Base-by-base conservation (phyloP, 2,329 filamentous ascomycete species). In the Fusarium sp. region DNA sequence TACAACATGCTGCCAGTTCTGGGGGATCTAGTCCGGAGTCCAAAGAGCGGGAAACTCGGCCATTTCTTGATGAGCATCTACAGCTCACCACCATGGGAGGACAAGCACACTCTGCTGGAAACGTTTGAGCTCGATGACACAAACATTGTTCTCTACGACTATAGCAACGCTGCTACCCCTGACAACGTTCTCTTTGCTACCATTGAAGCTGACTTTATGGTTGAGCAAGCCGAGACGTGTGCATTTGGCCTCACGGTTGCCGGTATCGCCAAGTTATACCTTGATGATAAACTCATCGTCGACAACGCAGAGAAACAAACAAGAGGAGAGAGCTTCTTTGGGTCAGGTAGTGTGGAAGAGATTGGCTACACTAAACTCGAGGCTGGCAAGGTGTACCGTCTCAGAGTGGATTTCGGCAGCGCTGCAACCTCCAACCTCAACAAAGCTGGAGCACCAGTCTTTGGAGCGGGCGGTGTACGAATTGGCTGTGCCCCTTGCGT, bases 241-340 rank as follows among this genome's bases (percentile, higher is more conserved):
- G 90, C 93, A 77, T 88, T 94, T 65, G 89, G 91, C n/a, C 84
- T 92, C 27, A 89, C 90, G 5, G 91, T 93, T 11, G 88, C 88
- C 50, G 92, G 92, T 22, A 91, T 90, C 1, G 91, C 90, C 20
- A 90, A 89, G 73, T 84, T 93, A 10, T 91, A 88, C 73, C 86
- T 93, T 63, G 88, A 93, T 70, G 90, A 85, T 68, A 83, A 90
- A 68, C 82, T 92, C 4, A 84, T 93, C 27, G 87, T 93, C 22
- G 90, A 93, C 81, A 93, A 93, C 77, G 87, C 88, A 22, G 91
- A 90, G 59, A 89, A 90, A 68, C 92, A 93, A 79, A 78, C 82
- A 16, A 86, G 88, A 27, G 91, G 91, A 11, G 88, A 91, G 56
- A 88, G 88, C 6, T 93, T 93, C 84, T 91, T 93, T 70, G 90